Evolutionary conservation across 1,284 basidiomycete genomes (phyloP).

Genomic region (Vanrija sp.): DNA sequence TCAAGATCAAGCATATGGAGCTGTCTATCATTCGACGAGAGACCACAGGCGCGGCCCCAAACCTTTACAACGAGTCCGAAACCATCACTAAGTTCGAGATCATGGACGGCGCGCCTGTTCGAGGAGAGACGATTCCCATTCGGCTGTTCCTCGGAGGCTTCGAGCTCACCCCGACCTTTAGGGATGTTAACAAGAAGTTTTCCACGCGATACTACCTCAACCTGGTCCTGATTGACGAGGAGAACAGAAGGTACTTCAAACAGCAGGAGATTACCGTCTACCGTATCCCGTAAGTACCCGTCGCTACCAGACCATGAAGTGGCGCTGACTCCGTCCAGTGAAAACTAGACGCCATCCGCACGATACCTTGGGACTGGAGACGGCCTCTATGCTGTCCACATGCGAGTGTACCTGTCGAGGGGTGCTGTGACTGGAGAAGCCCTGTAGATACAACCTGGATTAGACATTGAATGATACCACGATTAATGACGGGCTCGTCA

Average conservation of each 20-base stretch:
- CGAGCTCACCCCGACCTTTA: constrained; percentile 95
- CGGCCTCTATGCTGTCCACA: too few relatives aligned
- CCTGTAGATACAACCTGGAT: too few relatives aligned
- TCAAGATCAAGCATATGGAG: constrained; percentile 99
- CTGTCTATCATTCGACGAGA: constrained; percentile 95
- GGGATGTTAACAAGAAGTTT: constrained; percentile 99
- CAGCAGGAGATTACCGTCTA: constrained; percentile 49
- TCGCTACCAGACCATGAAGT: too few relatives aligned
- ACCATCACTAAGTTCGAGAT: constrained; percentile 99
- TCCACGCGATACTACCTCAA: constrained; percentile 95
- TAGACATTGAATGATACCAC: too few relatives aligned
- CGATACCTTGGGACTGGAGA: too few relatives aligned
- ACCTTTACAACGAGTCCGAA: constrained; percentile 98
- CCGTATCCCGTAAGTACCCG: constrained; percentile 19
- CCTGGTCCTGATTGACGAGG: constrained; percentile 93
- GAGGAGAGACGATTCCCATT: constrained; percentile 97
- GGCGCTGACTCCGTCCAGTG: too few relatives aligned
- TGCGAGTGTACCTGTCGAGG: too few relatives aligned
- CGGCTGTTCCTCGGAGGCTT: constrained; percentile 96
- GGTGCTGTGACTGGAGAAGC: too few relatives aligned
- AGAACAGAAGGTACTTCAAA: constrained; percentile 61
- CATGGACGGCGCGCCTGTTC: constrained; percentile 94
- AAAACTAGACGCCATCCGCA: too few relatives aligned
- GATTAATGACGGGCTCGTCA: too few relatives aligned
- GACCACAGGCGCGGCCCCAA: constrained; percentile 91